Percentiles rank a stretch among this genome's conserved stretches.
phyloP scores from a whole-genome alignment of 2,329 filamentous ascomycete species.

The Cercospora citrullina region DNA sequence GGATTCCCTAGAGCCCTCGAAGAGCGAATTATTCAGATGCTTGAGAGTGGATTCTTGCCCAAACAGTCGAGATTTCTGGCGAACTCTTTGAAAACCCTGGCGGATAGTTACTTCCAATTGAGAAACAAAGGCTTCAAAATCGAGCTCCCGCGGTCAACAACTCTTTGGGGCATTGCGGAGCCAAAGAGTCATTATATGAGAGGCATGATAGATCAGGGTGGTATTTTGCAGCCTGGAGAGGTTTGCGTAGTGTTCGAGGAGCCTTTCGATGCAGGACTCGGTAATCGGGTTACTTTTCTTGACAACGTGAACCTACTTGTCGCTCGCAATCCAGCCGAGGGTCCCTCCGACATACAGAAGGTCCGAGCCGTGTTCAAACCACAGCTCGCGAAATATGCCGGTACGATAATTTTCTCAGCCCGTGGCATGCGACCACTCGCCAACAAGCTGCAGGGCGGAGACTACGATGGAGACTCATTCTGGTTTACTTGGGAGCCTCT shows the following conservation, averaged over 20 bases:
- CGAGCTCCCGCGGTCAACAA: constrained; percentile 60
- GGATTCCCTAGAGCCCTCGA: constrained; percentile 54
- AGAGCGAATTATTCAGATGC: constrained; percentile 56
- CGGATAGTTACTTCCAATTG: constrained; percentile 18
- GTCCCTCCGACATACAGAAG: constrained; percentile 70
- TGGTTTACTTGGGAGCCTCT: constrained; percentile 73
- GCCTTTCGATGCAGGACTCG: constrained; percentile 44
- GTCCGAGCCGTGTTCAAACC: constrained; percentile 53
- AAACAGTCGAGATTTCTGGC: too few species aligned
- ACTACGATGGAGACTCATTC: constrained; percentile 75
- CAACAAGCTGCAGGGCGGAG: constrained; percentile 71
- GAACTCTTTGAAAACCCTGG: too few species aligned
- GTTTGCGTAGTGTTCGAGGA: constrained; percentile 65
- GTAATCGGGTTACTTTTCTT: constrained; percentile 45
- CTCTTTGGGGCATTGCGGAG: constrained; percentile 68
- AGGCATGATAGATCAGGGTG: constrained; percentile 31
- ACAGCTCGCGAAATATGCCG: constrained; percentile 66
- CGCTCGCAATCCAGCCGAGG: constrained; percentile 67
- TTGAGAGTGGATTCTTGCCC: too few species aligned
- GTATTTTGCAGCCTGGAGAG: constrained; percentile 62
- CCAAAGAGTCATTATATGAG: constrained; percentile 43
- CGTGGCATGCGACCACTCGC: constrained; percentile 65
- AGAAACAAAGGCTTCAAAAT: constrained; percentile 41
- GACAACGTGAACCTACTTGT: constrained; percentile 64
- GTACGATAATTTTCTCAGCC: constrained; percentile 75